Base-by-base conservation (phyloP, 1,284 basidiomycete species). In the Afroboletus lepidellus region DNA sequence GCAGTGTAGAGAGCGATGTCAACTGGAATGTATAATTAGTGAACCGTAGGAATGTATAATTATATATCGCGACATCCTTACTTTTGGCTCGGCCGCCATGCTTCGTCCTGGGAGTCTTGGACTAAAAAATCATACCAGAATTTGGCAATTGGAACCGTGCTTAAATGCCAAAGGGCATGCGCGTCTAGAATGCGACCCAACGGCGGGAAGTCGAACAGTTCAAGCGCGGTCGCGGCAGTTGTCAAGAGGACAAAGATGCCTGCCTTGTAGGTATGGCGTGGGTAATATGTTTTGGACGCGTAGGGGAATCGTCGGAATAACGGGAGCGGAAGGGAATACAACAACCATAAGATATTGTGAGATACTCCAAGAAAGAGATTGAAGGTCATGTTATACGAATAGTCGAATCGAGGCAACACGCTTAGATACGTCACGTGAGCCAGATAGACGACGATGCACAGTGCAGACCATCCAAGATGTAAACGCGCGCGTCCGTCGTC, bases 141-240 rank as follows among this genome's bases (percentile, higher is more conserved):
- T 46, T 79, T 66, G 3, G 85, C 82, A 43, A 99, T 81, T 0
- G 90, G 90, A 1, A 83, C 87, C 0, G 96, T 99, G 3, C 85
- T 81, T 3, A 90, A 73, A 72, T 99, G 97, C 97, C 97, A 99
- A 12, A 98, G 72, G 5, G 94, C 79, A 70, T 99, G 97, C 0
- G 96, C 94, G 65, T 99, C 97, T n/a, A 98, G 73, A 4, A 85
- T 68, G 38, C 94, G 73, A 24, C 69, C 62, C 72, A 85, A 75
- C 0, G 97, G 92, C 1, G 93, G 83, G 62, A 99, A 99, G 65
- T 99, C 97, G 58, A 98, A 84, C 2, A 99, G 67, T 67, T 99
- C 97, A 24, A 99, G 77, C 1, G 78, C 74, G 16, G 89, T 93
- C 9, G 93, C 90, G 1, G 78, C 76, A 1, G 86, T 91, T 1